Evolutionary conservation across 306 rosid species (phyloP).

Genomic region (Cajanus cajan): DNA sequence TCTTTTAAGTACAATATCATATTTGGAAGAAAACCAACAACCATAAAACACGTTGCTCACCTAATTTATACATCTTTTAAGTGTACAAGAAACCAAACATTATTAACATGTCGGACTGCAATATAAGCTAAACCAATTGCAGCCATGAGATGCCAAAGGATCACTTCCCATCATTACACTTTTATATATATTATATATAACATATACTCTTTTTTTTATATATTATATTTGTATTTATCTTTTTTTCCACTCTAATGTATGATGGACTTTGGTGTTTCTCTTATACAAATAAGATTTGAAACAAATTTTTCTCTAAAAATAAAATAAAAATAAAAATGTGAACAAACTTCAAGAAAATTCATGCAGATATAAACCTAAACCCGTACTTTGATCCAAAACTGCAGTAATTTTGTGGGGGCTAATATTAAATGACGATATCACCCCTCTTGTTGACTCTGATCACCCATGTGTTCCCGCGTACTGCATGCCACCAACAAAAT

Average conservation of each 20-base stretch:
- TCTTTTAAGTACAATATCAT: not conserved
- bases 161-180: conserved; percentile 24
- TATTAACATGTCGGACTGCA: conserved; percentile 17
- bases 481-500: conserved; percentile 24
- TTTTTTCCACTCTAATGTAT: too few relatives aligned
- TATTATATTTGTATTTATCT: too few relatives aligned
- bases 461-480: conserved; percentile 4
- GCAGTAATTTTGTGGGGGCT: conserved; percentile 21
- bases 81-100: not conserved
- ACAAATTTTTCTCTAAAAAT: not conserved
- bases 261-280: too few relatives aligned
- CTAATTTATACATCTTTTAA: not conserved
- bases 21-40: conserved; percentile 7
- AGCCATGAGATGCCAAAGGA: not conserved
- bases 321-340: not conserved
- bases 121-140: conserved; percentile 11
- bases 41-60: not conserved
- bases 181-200: too few relatives aligned
- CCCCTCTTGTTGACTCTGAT: conserved; percentile 28
- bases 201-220: too few relatives aligned
- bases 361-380: not conserved
- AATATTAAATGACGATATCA: conserved; percentile 26
- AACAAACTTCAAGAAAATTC: not conserved
- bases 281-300: conserved; percentile 15
- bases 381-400: conserved; percentile 10